Percentiles rank a stretch among this genome's conserved stretches.
phyloP scores from a whole-genome alignment of 306 rosid genomes.

The Begonia peltatifolia region DNA sequence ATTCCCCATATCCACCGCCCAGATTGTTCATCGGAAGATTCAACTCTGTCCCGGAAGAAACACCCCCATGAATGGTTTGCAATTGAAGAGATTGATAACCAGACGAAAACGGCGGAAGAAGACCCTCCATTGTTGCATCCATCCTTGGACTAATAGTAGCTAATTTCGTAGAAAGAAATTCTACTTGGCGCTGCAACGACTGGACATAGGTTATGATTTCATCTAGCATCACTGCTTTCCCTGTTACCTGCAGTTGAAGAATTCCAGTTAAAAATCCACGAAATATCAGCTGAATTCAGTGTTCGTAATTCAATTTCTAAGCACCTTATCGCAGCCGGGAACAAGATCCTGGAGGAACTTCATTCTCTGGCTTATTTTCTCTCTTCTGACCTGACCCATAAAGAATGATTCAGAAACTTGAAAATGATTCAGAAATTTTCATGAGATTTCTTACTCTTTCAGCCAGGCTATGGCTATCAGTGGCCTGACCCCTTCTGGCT shows the following conservation, averaged over 20 bases:
- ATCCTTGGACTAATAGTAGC: conserved; percentile 40
- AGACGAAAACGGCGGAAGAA: conserved; percentile 24
- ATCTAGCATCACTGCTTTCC: conserved; percentile 92
- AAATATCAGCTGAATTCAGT: neutral
- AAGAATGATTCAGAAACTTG: neutral
- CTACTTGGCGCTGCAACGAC: conserved; percentile 55
- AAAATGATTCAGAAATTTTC: neutral
- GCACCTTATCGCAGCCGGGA: conserved; percentile 91
- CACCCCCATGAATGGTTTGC: conserved; percentile 17
- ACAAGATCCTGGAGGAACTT: conserved; percentile 89
- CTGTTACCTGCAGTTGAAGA: conserved; percentile 47
- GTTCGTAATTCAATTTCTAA: conserved; percentile 5
- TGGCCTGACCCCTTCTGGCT: conserved; percentile 95
- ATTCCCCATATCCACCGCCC: conserved; percentile 21
- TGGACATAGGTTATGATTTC: conserved; percentile 86
- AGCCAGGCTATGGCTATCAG: conserved; percentile 93
- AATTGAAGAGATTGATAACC: conserved; percentile 26
- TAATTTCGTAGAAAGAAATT: conserved; percentile 56
- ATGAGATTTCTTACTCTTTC: conserved; percentile 45
- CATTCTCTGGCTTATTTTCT: conserved; percentile 91
- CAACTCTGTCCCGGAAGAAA: conserved; percentile 18
- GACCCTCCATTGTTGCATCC: conserved; percentile 34
- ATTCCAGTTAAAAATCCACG: conserved; percentile 4
- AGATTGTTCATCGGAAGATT: conserved; percentile 19
- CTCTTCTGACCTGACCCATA: conserved; percentile 62